These are phyloP conservation scores for Cryptococcus hybrid DNA, from an alignment of 1,284 basidiomycete species.

Conservation along the genomic window DNA sequence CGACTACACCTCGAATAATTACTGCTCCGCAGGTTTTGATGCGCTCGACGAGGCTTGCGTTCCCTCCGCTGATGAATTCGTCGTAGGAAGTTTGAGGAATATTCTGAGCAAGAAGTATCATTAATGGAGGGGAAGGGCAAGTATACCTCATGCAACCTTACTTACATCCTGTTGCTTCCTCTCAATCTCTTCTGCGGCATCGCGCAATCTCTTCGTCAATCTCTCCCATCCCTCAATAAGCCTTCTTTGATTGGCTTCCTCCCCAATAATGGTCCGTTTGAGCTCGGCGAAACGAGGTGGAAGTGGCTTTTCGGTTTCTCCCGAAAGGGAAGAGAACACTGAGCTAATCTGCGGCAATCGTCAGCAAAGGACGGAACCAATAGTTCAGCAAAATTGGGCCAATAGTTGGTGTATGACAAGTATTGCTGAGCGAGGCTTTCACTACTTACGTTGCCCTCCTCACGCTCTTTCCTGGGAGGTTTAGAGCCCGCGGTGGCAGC, in stretches of 20 bases:
- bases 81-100: slow-evolving; percentile 59
- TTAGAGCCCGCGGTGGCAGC: too few relatives aligned
- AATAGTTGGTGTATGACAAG: too few relatives aligned
- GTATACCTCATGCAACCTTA: neutral
- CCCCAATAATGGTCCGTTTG: slow-evolving; percentile 56
- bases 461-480: too few relatives aligned
- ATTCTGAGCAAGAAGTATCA: slow-evolving; percentile 49
- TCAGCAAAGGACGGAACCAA: neutral
- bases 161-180: slow-evolving; percentile 47
- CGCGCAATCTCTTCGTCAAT: slow-evolving; percentile 57
- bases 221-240: slow-evolving; percentile 60
- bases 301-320: slow-evolving; percentile 51
- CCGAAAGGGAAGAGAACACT: slow-evolving; percentile 60
- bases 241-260: slow-evolving; percentile 51
- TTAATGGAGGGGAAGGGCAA: neutral
- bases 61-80: slow-evolving; percentile 54
- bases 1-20: slow-evolving; percentile 62
- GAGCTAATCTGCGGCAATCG: slow-evolving; percentile 52
- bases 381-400: too few relatives aligned
- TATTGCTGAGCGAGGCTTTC: too few relatives aligned
- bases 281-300: slow-evolving; percentile 61
- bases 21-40: slow-evolving; percentile 62
- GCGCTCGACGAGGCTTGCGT: slow-evolving; percentile 49
- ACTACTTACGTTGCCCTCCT: too few relatives aligned
- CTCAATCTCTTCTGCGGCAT: slow-evolving; percentile 54